Evolutionary conservation across 2,329 filamentous ascomycete genomes (phyloP).

Genomic region (Apiospora sp.): DNA sequence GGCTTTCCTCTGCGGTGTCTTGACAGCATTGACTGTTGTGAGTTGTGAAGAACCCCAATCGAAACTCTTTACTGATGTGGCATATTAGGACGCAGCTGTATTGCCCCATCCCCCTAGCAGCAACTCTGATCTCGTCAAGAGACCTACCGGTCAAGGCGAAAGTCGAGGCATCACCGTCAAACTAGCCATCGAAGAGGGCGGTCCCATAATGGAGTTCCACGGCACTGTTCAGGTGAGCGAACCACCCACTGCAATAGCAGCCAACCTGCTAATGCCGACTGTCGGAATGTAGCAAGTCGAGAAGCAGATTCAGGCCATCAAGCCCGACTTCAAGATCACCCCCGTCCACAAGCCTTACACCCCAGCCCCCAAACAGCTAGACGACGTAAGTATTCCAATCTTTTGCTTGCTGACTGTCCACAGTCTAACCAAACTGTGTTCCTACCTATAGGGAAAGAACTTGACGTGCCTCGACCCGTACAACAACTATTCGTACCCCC

Average conservation of each 20-base stretch:
- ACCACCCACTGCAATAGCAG: neutral
- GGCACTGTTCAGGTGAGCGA: neutral
- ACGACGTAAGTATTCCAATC: neutral
- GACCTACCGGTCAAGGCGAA: neutral
- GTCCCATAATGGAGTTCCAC: conserved; percentile 21
- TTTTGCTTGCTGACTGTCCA: neutral
- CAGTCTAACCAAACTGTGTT: neutral
- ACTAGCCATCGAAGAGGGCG: conserved; percentile 13
- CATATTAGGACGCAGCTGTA: neutral
- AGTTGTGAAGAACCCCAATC: neutral
- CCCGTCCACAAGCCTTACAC: neutral
- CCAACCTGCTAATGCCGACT: neutral
- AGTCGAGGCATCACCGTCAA: conserved; percentile 26
- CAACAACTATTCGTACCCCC: neutral
- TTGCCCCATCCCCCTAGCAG: neutral
- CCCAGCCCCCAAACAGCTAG: neutral
- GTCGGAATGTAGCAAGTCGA: neutral
- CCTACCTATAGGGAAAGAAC: neutral
- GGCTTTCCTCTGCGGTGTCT: neutral
- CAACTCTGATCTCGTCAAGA: neutral
- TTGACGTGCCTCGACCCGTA: neutral
- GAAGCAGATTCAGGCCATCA: conserved; percentile 16
- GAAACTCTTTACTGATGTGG: neutral
- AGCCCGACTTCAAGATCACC: conserved; percentile 1
- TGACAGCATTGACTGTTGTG: neutral